Evolutionary conservation across 768 basidiomycete species (phyloP).

Genomic region (Hygrocybe punicea): DNA sequence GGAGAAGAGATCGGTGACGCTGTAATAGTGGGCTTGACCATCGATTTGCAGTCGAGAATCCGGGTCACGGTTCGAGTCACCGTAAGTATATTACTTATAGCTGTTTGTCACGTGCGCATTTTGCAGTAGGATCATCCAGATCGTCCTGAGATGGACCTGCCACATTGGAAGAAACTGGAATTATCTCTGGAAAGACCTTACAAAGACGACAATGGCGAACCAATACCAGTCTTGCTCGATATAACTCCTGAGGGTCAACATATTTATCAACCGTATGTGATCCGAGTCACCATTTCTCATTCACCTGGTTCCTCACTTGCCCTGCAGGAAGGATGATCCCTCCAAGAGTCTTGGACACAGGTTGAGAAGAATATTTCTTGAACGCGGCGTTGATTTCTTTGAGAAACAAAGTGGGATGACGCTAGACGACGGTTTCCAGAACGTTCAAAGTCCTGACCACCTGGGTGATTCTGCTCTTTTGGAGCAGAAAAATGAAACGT

Average conservation of each 20-base stretch:
- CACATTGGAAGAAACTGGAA: constrained; percentile 56
- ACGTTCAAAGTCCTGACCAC: constrained; percentile 8
- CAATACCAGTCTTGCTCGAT: constrained; percentile 61
- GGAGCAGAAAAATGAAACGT: constrained; percentile 27
- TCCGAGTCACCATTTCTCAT: constrained; percentile 9
- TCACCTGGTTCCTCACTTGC: constrained; percentile 12
- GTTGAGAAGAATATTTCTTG: constrained; percentile 64
- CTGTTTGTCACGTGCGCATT: background rate
- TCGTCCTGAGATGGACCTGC: constrained; percentile 27
- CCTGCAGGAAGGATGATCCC: constrained; percentile 50
- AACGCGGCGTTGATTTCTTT: constrained; percentile 75
- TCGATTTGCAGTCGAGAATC: constrained; percentile 9
- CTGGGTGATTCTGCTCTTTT: background rate
- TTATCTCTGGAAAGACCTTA: constrained; percentile 77
- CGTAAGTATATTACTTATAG: background rate
- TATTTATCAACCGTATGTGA: constrained; percentile 67
- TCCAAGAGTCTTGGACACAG: constrained; percentile 60
- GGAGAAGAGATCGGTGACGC: constrained; percentile 30
- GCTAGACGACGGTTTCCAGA: constrained; percentile 4
- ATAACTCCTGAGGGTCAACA: constrained; percentile 67
- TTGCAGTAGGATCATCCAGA: background rate
- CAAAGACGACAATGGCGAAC: constrained; percentile 69
- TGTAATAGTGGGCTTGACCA: constrained; percentile 37
- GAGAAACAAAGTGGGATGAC: constrained; percentile 34
- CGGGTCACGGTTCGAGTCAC: background rate